phyloP scores from a whole-genome alignment of 2,329 filamentous ascomycete species.

The Hymenoscyphus fraxineus region DNA sequence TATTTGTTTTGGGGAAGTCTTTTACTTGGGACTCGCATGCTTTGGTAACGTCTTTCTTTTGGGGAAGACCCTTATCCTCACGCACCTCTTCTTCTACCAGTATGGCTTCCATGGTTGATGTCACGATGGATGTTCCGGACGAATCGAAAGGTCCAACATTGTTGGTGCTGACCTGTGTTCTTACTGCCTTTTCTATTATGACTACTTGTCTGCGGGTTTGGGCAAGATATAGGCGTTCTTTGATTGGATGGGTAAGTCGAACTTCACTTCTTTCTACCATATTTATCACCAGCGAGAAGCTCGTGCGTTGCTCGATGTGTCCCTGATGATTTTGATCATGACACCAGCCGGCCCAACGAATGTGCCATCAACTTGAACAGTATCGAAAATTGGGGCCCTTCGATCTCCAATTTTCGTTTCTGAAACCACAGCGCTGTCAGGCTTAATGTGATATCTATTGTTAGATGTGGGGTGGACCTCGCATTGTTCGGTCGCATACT shows the following conservation, averaged over 20 bases:
- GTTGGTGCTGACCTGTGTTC: conserved; percentile 34
- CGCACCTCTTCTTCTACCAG: not conserved
- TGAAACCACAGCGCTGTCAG: not conserved
- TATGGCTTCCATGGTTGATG: not conserved
- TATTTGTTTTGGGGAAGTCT: not conserved
- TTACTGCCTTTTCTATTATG: conserved; percentile 34
- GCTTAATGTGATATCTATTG: conserved; percentile 20
- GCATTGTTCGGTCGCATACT: not conserved
- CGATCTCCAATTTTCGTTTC: not conserved
- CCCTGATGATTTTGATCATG: not conserved
- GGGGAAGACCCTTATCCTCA: not conserved
- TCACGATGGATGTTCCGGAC: conserved; percentile 3
- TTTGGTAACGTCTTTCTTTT: not conserved
- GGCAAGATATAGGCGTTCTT: conserved; percentile 4
- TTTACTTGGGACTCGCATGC: not conserved
- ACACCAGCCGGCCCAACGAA: not conserved
- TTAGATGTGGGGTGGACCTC: not conserved
- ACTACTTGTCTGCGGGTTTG: conserved; percentile 30
- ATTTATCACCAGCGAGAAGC: not conserved
- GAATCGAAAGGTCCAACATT: conserved; percentile 30
- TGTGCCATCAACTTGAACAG: not conserved
- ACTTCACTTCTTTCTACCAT: not conserved
- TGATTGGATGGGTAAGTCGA: conserved; percentile 4
- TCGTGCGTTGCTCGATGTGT: not conserved
- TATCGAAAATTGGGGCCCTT: not conserved